A percentile compares a stretch with the other conserved stretches of the same genome.
Evolutionary conservation across 805 yeast species (phyloP).

Genomic region (Ascoidea asiatica): DNA sequence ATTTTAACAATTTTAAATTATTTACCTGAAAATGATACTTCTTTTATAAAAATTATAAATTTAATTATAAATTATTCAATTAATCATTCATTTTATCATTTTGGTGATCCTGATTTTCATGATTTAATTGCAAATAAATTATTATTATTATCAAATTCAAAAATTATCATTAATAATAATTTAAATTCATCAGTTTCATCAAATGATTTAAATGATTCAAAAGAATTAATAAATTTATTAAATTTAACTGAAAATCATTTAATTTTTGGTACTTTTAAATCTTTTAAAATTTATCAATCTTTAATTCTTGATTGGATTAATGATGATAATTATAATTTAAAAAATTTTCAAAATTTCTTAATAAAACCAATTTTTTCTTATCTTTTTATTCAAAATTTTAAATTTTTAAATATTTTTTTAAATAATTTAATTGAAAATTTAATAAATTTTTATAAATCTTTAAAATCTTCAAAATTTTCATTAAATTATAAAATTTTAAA

Average conservation of each 20-base stretch:
- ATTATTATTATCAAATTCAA: slow-evolving; percentile 17
- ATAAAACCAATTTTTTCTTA: slow-evolving; percentile 35
- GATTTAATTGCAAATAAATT: slow-evolving; percentile 61
- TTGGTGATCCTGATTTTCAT: slow-evolving; percentile 70
- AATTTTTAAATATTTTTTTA: slow-evolving; percentile 30
- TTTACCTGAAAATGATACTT: slow-evolving; percentile 39
- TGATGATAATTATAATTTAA: too few species aligned
- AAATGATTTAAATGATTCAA: too few species aligned
- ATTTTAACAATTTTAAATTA: slow-evolving; percentile 26
- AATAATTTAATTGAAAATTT: slow-evolving; percentile 22
- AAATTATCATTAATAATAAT: neutral
- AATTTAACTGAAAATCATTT: slow-evolving; percentile 52
- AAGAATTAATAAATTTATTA: too few species aligned
- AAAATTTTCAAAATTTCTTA: slow-evolving; percentile 39
- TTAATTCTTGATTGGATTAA: too few species aligned
- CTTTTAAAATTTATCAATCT: neutral
- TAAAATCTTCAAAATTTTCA: slow-evolving; percentile 7
- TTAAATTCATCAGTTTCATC: neutral
- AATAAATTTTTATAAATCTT: slow-evolving; percentile 12
- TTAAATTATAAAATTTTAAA: slow-evolving; percentile 14
- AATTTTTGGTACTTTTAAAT: slow-evolving; percentile 41
- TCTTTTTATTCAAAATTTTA: slow-evolving; percentile 49
- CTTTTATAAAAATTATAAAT: slow-evolving; percentile 52
- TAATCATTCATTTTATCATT: slow-evolving; percentile 30
- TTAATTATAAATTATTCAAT: slow-evolving; percentile 58